A percentile compares a stretch with the other conserved stretches of the same genome.
Conservation (phyloP, 345 rosid genomes). For the Citrus sp. region DNA sequence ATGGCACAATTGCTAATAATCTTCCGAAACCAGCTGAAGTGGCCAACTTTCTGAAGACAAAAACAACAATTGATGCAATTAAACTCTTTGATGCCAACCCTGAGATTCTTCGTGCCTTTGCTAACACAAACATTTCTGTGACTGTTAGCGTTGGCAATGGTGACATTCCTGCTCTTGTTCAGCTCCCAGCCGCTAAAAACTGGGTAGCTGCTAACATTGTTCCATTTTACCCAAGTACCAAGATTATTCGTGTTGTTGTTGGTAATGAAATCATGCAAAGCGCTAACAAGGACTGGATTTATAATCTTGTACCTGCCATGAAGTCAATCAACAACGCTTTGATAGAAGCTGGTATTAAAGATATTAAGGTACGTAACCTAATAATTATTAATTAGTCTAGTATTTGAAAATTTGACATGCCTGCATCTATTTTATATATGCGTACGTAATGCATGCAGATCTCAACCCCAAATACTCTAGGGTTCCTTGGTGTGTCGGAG, state of each 20-base stretch:
- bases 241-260: constrained; percentile 52
- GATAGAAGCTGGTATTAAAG: constrained; percentile 46
- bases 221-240: constrained; percentile 63
- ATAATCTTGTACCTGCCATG: constrained; percentile 71
- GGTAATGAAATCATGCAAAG: constrained; percentile 69
- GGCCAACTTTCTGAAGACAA: constrained; percentile 58
- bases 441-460: constrained; percentile 34
- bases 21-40: constrained; percentile 70
- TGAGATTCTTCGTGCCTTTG: constrained; percentile 62
- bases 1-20: constrained; percentile 67
- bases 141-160: constrained; percentile 58
- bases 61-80: constrained; percentile 58
- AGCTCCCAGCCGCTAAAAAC: constrained; percentile 32
- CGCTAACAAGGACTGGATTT: constrained; percentile 34
- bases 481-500: constrained; percentile 27
- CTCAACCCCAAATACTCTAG: constrained; percentile 70
- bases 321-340: constrained; percentile 53
- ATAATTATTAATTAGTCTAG: too few species aligned
- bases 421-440: too few species aligned
- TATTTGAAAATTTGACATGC: too few species aligned
- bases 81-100: constrained; percentile 71
- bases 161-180: constrained; percentile 47
- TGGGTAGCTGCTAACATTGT: constrained; percentile 56
- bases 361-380: constrained; percentile 44
- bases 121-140: constrained; percentile 51